Percentiles rank a stretch among this genome's conserved stretches.
These are phyloP conservation scores for Globisporangium okanoganense DNA, from an alignment of 352 stramenopile genomes.

Conservation along the genomic window DNA sequence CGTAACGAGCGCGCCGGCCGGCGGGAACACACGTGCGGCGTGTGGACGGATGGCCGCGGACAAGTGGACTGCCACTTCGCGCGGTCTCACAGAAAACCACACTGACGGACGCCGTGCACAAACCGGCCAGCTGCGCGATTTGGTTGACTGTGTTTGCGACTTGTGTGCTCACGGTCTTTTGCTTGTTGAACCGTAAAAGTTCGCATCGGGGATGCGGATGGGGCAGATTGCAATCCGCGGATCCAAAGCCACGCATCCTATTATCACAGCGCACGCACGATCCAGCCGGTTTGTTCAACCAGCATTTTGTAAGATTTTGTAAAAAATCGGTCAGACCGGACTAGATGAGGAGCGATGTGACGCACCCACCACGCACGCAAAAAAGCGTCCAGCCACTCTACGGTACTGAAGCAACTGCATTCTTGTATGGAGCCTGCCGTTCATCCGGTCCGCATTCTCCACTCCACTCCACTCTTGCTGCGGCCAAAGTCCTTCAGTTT, in stretches of 20 bases:
- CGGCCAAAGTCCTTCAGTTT: too few species aligned
- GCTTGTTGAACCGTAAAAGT: conserved; percentile 1
- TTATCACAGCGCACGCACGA: neutral
- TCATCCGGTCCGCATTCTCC: neutral
- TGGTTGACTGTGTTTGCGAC: neutral
- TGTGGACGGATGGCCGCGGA: conserved; percentile 2
- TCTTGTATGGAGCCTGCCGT: neutral
- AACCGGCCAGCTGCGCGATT: neutral
- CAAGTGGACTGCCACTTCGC: conserved; percentile 8
- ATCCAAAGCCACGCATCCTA: conserved; percentile 4
- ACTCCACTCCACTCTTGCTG: neutral
- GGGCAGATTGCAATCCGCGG: neutral
- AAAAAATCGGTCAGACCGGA: too few species aligned
- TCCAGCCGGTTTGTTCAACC: neutral
- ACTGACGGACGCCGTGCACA: conserved; percentile 10
- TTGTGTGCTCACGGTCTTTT: neutral
- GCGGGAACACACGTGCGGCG: neutral
- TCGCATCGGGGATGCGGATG: conserved; percentile 1
- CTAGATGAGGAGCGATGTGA: conserved; percentile 1
- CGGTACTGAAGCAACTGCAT: neutral
- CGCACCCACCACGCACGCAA: conserved; percentile 1
- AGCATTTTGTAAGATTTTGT: too few species aligned
- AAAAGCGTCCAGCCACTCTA: conserved; percentile 3
- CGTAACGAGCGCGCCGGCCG: neutral
- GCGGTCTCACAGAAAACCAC: neutral